These are phyloP conservation scores for Cordyceps pruinosa DNA, from an alignment of 2,329 filamentous ascomycete species.

Conservation along the genomic window DNA sequence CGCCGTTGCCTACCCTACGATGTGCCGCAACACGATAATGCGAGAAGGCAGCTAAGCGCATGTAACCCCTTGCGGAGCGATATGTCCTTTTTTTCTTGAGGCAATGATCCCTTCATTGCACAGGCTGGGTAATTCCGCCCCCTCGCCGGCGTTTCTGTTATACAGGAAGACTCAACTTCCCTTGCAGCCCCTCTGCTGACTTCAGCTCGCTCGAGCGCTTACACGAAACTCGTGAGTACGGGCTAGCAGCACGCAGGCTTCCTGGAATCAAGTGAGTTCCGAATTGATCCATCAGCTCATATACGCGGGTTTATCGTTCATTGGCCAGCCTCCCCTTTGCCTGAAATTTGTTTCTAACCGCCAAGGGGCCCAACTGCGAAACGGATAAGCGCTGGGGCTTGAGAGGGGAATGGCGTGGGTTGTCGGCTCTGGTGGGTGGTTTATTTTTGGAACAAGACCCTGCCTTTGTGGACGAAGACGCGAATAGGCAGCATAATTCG, in stretches of 20 bases:
- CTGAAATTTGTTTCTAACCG: not conserved
- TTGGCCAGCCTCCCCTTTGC: not conserved
- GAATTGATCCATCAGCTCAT: not conserved
- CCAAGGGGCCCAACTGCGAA: not conserved
- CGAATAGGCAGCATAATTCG: not conserved
- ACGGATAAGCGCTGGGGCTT: slow-evolving; percentile 4
- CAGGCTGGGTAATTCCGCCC: no score
- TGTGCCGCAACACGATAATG: no score
- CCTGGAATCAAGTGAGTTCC: not conserved
- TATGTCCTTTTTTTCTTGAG: no score
- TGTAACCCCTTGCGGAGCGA: no score
- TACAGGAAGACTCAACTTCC: not conserved
- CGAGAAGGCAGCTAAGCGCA: no score
- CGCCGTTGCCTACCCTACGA: no score
- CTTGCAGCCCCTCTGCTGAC: not conserved
- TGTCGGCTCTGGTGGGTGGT: not conserved
- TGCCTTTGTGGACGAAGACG: not conserved
- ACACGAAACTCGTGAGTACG: not conserved
- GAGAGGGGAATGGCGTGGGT: not conserved
- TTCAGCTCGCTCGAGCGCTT: not conserved
- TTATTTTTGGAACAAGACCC: slow-evolving; percentile 6
- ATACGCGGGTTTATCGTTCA: not conserved
- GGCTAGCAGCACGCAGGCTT: not conserved
- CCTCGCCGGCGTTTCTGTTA: no score
- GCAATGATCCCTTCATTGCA: no score